A percentile compares a stretch with the other conserved stretches of the same genome.
These are phyloP conservation scores for Exidia glandulosa DNA, from an alignment of 768 basidiomycete genomes.

Conservation along the genomic window DNA sequence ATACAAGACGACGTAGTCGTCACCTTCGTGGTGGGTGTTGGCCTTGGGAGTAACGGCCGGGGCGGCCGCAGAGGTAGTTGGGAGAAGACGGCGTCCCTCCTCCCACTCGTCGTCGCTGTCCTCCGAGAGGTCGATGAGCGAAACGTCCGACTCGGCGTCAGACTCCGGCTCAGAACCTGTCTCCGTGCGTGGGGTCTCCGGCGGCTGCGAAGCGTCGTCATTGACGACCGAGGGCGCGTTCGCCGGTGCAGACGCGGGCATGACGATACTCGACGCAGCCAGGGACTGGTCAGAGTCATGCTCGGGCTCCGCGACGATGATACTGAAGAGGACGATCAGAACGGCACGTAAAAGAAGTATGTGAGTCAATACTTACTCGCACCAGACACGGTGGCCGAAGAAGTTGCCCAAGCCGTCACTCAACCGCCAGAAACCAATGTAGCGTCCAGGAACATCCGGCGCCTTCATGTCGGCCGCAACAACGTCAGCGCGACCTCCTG, in stretches of 20 bases:
- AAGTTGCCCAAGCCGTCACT: conserved; percentile 43
- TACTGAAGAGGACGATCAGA: conserved; percentile 27
- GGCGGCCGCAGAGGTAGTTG: neutral
- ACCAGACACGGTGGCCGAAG: conserved; percentile 71
- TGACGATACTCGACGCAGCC: conserved; percentile 59
- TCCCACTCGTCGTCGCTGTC: conserved; percentile 48
- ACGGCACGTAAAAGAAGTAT: neutral
- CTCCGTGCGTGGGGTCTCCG: conserved; percentile 1
- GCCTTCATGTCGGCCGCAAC: conserved; percentile 75
- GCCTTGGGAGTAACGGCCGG: neutral
- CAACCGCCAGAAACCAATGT: conserved; percentile 69
- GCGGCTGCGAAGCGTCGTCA: conserved; percentile 10
- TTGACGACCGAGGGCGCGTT: conserved; percentile 4
- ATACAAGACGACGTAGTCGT: conserved; percentile 65
- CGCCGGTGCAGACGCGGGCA: conserved; percentile 35
- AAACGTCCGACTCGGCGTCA: conserved; percentile 26
- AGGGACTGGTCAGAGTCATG: conserved; percentile 32
- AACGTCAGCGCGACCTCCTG: conserved; percentile 50
- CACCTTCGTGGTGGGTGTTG: conserved; percentile 15
- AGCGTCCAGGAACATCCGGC: conserved; percentile 60
- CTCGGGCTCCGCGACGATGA: conserved; percentile 51
- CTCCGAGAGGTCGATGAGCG: conserved; percentile 50
- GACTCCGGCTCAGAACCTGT: conserved; percentile 26
- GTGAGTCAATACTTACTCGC: conserved; percentile 45
- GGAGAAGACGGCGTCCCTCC: conserved; percentile 34